These are phyloP conservation scores for Seiridium unicorne DNA, from an alignment of 2,329 filamentous ascomycete genomes.

Conservation along the genomic window DNA sequence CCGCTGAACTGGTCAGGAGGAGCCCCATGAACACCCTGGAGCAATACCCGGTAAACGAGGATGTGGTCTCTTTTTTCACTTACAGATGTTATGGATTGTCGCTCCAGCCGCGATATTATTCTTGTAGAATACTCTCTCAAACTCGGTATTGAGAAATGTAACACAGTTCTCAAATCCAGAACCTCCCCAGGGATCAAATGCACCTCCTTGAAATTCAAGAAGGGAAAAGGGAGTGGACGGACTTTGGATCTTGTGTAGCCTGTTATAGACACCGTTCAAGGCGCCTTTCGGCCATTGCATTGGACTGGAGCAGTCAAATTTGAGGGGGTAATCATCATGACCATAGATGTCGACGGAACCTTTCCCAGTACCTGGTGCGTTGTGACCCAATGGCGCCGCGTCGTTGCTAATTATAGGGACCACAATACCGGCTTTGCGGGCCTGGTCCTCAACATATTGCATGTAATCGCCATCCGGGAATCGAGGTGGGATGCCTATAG, in stretches of 20 bases:
- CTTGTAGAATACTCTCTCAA: conserved; percentile 76
- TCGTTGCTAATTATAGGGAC: conserved; percentile 77
- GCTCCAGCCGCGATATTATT: conserved; percentile 66
- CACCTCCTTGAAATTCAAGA: conserved; percentile 60
- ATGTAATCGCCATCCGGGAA: conserved; percentile 66
- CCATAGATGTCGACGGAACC: conserved; percentile 42
- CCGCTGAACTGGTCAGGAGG: too few relatives aligned
- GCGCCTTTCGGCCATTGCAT: conserved; percentile 50
- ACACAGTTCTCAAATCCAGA: conserved; percentile 65
- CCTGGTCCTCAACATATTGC: conserved; percentile 67
- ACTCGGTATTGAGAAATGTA: conserved; percentile 61
- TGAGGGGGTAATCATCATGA: conserved; percentile 36
- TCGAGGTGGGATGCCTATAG: conserved; percentile 23
- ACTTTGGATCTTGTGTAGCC: conserved; percentile 55
- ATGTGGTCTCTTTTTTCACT: not conserved
- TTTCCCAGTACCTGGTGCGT: conserved; percentile 44
- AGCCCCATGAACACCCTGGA: too few relatives aligned
- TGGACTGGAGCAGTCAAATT: conserved; percentile 39
- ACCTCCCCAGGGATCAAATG: conserved; percentile 73
- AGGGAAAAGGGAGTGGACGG: conserved; percentile 57
- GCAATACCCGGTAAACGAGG: not conserved
- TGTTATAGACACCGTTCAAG: conserved; percentile 54
- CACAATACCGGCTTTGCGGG: conserved; percentile 63
- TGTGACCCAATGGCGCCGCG: conserved; percentile 55
- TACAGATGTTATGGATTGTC: conserved; percentile 60